Conservation (phyloP, 257 asterid species). For the Forsythia suspensa region DNA sequence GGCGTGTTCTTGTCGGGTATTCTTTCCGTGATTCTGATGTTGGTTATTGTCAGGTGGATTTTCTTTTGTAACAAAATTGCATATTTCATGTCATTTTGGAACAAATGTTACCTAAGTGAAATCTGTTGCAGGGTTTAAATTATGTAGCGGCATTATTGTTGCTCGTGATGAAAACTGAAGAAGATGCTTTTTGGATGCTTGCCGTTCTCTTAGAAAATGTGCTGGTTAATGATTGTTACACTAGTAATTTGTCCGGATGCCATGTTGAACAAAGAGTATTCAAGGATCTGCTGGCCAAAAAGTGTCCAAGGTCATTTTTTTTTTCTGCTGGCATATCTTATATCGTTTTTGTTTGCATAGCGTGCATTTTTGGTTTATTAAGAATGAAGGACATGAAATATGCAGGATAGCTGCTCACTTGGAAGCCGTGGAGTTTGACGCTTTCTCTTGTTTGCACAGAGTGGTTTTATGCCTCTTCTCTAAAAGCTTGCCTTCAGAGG, state of each 20-base stretch:
- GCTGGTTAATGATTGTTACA: slow-evolving; percentile 88
- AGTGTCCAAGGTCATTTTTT: slow-evolving; percentile 74
- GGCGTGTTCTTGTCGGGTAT: slow-evolving; percentile 94
- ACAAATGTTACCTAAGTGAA: slow-evolving; percentile 4
- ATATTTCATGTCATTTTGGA: too few species aligned
- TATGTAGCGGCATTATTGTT: slow-evolving; percentile 88
- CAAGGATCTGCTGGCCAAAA: slow-evolving; percentile 73
- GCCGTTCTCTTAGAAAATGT: slow-evolving; percentile 91
- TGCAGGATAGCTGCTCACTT: slow-evolving; percentile 91
- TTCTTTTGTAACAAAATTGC: background rate
- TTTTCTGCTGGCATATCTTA: background rate
- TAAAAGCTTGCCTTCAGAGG: slow-evolving; percentile 99
- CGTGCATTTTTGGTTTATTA: slow-evolving; percentile 5
- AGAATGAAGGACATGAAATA: slow-evolving; percentile 3
- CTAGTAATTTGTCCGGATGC: slow-evolving; percentile 88
- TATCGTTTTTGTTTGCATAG: too few species aligned
- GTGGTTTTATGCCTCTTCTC: slow-evolving; percentile 97
- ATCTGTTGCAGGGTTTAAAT: slow-evolving; percentile 74
- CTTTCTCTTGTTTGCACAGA: slow-evolving; percentile 97
- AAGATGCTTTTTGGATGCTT: slow-evolving; percentile 99
- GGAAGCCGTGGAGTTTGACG: slow-evolving; percentile 88
- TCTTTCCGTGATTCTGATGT: slow-evolving; percentile 98
- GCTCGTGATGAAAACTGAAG: slow-evolving; percentile 98
- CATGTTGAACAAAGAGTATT: slow-evolving; percentile 97
- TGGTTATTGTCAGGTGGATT: slow-evolving; percentile 92